Evolutionary conservation across 192 early-diverging fungal species (phyloP).

Genomic region (Coemansia sp.): DNA sequence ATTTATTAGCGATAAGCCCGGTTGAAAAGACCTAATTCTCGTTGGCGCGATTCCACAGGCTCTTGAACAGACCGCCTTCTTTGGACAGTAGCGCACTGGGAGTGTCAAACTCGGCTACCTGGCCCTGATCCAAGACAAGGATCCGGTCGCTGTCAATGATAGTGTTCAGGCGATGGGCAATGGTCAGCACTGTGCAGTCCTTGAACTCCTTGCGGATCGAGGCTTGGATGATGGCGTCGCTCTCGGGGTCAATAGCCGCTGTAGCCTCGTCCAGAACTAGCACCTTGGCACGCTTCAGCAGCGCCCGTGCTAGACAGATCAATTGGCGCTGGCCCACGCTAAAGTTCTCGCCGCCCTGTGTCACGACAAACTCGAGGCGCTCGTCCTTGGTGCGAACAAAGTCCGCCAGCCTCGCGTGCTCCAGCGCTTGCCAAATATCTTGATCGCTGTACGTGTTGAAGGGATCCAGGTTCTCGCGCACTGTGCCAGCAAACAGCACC

Average conservation of each 20-base stretch:
- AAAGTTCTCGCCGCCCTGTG: constrained; percentile 64
- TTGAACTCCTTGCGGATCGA: constrained; percentile 71
- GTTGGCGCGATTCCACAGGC: not conserved
- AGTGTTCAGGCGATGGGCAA: constrained; percentile 83
- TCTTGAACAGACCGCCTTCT: constrained; percentile 12
- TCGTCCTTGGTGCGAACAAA: constrained; percentile 62
- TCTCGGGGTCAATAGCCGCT: constrained; percentile 61
- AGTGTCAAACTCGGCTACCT: constrained; percentile 68
- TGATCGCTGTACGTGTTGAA: constrained; percentile 50
- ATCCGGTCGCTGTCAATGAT: constrained; percentile 73
- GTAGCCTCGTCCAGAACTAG: constrained; percentile 85
- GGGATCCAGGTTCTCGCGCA: constrained; percentile 60
- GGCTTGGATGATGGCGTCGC: constrained; percentile 69
- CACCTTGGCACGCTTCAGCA: constrained; percentile 69
- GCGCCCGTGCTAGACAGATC: constrained; percentile 67
- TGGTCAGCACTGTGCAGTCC: constrained; percentile 75
- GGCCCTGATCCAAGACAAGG: constrained; percentile 72
- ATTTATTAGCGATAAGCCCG: not conserved
- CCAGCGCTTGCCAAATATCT: constrained; percentile 70
- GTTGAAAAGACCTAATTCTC: not conserved
- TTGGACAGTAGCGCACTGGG: constrained; percentile 59
- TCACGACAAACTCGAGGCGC: constrained; percentile 65
- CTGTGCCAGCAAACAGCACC: constrained; percentile 65
- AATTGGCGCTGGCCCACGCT: constrained; percentile 84
- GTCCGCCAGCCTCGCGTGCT: constrained; percentile 65